These are phyloP conservation scores for Pseudogymnoascus sp. DNA, from an alignment of 2,329 filamentous ascomycete genomes.

Conservation along the genomic window DNA sequence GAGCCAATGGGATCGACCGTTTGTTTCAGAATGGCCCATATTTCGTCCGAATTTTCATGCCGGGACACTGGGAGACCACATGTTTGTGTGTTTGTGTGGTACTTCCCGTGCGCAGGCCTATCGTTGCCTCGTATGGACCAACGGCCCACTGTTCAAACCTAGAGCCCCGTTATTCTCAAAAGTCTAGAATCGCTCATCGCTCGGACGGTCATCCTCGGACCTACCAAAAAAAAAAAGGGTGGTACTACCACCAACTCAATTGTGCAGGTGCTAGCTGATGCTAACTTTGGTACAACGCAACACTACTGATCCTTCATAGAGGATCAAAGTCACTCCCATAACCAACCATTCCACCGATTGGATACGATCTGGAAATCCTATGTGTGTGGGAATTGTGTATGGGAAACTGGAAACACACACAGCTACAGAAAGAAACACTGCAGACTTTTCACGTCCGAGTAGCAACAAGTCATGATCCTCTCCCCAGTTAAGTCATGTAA, in stretches of 20 bases:
- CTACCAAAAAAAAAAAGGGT: not conserved
- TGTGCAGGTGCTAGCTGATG: not conserved
- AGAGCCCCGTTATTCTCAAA: not conserved
- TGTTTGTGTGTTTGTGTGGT: too few species aligned
- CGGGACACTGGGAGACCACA: not conserved
- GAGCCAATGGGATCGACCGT: not conserved
- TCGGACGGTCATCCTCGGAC: not conserved
- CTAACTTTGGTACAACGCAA: not conserved
- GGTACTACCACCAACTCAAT: not conserved
- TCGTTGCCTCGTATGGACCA: not conserved
- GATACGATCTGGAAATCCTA: not conserved
- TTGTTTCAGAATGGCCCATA: not conserved
- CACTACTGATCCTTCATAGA: not conserved
- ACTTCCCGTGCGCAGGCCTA: not conserved
- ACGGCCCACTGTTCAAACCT: not conserved
- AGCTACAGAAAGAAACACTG: not conserved
- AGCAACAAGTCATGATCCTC: not conserved
- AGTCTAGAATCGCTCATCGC: not conserved
- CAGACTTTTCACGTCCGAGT: not conserved
- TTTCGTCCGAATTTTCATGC: not conserved
- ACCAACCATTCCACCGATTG: not conserved
- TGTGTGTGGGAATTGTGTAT: not conserved
- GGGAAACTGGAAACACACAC: not conserved
- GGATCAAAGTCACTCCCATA: not conserved
- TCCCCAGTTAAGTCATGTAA: not conserved